A percentile compares a stretch with the other conserved stretches of the same genome.
Conservation (phyloP, 2,329 filamentous ascomycete genomes). For the Chaetomiaceae sp. region DNA sequence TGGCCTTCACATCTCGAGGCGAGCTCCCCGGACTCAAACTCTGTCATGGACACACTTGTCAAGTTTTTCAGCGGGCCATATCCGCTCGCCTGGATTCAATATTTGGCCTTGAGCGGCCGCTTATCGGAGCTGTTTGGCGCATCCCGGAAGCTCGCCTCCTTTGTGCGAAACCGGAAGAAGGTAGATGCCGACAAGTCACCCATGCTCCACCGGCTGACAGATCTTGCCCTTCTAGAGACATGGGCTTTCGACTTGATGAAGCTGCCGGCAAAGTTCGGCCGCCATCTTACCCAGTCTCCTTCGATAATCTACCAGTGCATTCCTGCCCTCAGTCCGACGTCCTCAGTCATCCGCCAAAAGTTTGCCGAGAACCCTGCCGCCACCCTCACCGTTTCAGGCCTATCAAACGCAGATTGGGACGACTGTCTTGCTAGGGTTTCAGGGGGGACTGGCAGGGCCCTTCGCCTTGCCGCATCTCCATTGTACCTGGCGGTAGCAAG, state of each 20-base stretch:
- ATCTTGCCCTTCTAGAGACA: slow-evolving; percentile 17
- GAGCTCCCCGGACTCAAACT: slow-evolving; percentile 14
- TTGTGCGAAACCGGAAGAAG: slow-evolving; percentile 10
- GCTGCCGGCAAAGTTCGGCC: slow-evolving; percentile 21
- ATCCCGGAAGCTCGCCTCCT: slow-evolving; percentile 10
- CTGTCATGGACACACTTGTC: slow-evolving; percentile 15
- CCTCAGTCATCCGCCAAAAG: slow-evolving; percentile 21
- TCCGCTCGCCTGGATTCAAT: slow-evolving; percentile 25
- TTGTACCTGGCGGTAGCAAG: slow-evolving; percentile 15
- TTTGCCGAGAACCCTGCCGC: slow-evolving; percentile 14
- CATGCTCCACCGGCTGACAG: slow-evolving; percentile 13
- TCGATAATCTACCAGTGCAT: slow-evolving; percentile 24
- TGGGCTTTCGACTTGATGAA: slow-evolving; percentile 24
- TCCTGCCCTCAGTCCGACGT: slow-evolving; percentile 22
- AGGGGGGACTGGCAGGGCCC: slow-evolving; percentile 10
- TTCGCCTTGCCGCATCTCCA: slow-evolving; percentile 13
- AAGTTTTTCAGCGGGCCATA: slow-evolving; percentile 19
- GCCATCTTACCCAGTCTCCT: slow-evolving; percentile 21
- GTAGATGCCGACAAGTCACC: slow-evolving; percentile 3
- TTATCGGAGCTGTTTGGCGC: slow-evolving; percentile 14
- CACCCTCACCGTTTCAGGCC: slow-evolving; percentile 18
- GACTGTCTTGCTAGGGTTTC: slow-evolving; percentile 26
- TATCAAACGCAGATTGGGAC: slow-evolving; percentile 23
- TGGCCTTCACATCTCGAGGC: slow-evolving; percentile 22
- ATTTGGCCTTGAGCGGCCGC: slow-evolving; percentile 18